A percentile compares a stretch with the other conserved stretches of the same genome.
phyloP scores from a whole-genome alignment of 352 stramenopile genomes.

The Peronospora destructor region DNA sequence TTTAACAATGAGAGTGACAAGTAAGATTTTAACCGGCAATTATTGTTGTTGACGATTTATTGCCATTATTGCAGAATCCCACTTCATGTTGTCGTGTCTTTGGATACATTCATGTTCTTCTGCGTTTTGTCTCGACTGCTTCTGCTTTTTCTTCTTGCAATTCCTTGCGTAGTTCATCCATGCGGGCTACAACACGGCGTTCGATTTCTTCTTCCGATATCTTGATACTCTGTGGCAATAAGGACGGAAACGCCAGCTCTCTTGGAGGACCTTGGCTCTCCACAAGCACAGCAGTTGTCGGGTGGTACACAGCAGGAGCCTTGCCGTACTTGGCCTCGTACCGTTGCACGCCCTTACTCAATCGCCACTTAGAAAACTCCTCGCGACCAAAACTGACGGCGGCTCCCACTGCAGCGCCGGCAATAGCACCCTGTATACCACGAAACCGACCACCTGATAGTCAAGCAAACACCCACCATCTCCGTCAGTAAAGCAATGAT shows the following conservation, averaged over 20 bases:
- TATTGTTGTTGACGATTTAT: conserved; percentile 2
- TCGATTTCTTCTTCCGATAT: conserved; percentile 75
- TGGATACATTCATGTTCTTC: not conserved
- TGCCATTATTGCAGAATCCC: not conserved
- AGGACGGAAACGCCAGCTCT: conserved; percentile 57
- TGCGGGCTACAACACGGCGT: conserved; percentile 58
- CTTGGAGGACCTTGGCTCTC: conserved; percentile 52
- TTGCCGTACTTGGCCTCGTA: conserved; percentile 77
- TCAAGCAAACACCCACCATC: not conserved
- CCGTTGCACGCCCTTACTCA: conserved; percentile 62
- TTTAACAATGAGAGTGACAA: too few species aligned
- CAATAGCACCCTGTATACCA: conserved; percentile 57
- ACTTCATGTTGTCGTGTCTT: conserved; percentile 4
- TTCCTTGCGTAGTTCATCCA: conserved; percentile 56
- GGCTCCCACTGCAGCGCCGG: conserved; percentile 50
- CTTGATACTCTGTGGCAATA: conserved; percentile 64
- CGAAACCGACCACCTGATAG: conserved; percentile 54
- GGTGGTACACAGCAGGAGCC: conserved; percentile 55
- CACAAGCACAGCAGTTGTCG: conserved; percentile 50
- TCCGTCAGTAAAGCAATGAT: not conserved
- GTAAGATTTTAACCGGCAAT: not conserved
- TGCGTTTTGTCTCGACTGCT: conserved; percentile 5
- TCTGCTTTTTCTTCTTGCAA: conserved; percentile 21
- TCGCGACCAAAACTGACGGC: conserved; percentile 57
- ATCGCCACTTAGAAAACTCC: conserved; percentile 72